Evolutionary conservation across 495 filamentous ascomycete species (phyloP), one percentile per base, ranked within the genome.

Genomic region (Xylaria curta): DNA sequence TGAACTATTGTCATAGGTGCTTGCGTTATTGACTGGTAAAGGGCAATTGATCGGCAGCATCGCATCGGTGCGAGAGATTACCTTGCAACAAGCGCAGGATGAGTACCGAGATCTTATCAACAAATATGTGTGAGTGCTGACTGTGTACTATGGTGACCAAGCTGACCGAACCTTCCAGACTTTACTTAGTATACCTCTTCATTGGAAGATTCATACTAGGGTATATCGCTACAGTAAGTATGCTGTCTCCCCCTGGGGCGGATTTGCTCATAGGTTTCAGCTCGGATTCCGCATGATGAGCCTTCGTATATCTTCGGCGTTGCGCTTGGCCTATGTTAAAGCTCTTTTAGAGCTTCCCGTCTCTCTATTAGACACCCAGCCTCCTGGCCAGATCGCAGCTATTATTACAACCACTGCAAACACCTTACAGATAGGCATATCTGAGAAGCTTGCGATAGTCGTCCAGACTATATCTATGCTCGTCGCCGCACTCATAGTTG

Each of bases 371-470:
- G 88, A 90, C 69, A 81, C 86, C 31, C 78, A 90, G 72, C 85
- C 88, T 31, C 80, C 82, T 58, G 81, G 87, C 44, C 81, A 85
- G 79, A 81, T 86, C 19, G 86, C 87, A 15, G 87, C 87, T 28
- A 87, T 89, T 46, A 90, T 92, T 73, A 91, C 90, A 7, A 85
- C 86, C 4, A 86, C 87, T 1, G 88, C 89, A 38, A 92, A 91
- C 71, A 83, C 85, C 0, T 80, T 93, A 42, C 90, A 93, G 71
- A 79, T 88, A 40, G 90, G 91, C 42, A 89, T 93, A 49, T 91
- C 90, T 0, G 89, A 91, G 71, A 89, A 88, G 70, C 80, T 91
- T 6, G 85, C 82, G 1, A 78, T 80, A 15, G 80, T 88, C 12
- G 77, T 90, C 26, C 88, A 90, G 75, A 87, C 81, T 31, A 62